Evolutionary conservation across 257 asterid species (phyloP).

Genomic region (Solanum raphanifolium): DNA sequence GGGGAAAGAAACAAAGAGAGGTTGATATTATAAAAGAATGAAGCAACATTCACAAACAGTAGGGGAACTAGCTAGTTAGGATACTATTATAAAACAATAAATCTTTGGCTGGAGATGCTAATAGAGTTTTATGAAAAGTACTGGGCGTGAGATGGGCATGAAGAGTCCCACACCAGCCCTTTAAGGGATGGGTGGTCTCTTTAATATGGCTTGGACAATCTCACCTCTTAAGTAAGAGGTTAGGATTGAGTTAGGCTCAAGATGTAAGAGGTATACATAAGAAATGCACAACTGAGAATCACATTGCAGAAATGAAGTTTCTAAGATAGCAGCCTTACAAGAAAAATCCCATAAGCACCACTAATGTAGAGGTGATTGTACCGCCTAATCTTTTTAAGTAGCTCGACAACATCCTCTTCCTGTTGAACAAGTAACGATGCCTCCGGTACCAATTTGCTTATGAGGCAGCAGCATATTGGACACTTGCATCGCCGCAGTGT

Average conservation of each 20-base stretch:
- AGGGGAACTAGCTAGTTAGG: background rate
- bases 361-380: constrained; percentile 40
- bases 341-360: constrained; percentile 30
- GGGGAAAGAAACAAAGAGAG: background rate
- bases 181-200: background rate
- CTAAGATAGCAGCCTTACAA: constrained; percentile 16
- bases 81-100: background rate
- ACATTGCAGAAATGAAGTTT: background rate
- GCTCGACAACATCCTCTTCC: constrained; percentile 20
- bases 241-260: background rate
- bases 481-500: constrained; percentile 48
- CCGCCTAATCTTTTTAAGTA: constrained; percentile 27
- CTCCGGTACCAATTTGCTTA: constrained; percentile 36
- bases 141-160: background rate
- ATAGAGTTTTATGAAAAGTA: background rate
- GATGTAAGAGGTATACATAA: background rate
- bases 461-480: constrained; percentile 43
- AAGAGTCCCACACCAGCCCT: background rate
- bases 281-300: background rate
- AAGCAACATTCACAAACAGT: background rate
- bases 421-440: constrained; percentile 11
- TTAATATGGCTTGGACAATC: background rate
- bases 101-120: background rate
- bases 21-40: background rate
- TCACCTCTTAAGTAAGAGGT: background rate